phyloP scores from a whole-genome alignment of 805 yeast genomes.

The Lipomyces lipofer region DNA sequence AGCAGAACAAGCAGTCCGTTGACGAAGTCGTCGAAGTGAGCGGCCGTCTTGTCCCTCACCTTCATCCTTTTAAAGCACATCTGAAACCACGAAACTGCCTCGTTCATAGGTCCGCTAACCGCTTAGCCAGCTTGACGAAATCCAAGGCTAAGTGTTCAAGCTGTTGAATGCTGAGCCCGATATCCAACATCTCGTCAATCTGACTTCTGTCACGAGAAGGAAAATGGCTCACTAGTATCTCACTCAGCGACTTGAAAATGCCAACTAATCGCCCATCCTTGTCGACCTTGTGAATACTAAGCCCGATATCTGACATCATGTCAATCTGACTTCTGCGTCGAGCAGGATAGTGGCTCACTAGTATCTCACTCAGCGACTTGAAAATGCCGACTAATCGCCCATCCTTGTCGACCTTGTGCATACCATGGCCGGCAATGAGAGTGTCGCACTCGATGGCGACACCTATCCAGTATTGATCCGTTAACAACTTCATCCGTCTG shows the following conservation, averaged over 20 bases:
- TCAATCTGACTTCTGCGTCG: slow-evolving; percentile 68
- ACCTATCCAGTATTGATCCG: slow-evolving; percentile 82
- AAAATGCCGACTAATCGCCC: slow-evolving; percentile 65
- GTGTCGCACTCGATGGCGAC: slow-evolving; percentile 65
- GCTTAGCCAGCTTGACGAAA: slow-evolving; percentile 65
- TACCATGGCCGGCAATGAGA: slow-evolving; percentile 1
- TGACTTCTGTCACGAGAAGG: slow-evolving; percentile 72
- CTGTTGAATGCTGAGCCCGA: slow-evolving; percentile 75
- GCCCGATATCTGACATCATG: slow-evolving; percentile 73
- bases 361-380: slow-evolving; percentile 73
- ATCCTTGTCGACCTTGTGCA: slow-evolving; percentile 28
- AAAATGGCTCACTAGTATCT: slow-evolving; percentile 68
- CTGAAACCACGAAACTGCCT: slow-evolving; percentile 68
- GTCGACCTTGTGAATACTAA: slow-evolving; percentile 53
- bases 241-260: slow-evolving; percentile 74
- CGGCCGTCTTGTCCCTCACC: slow-evolving; percentile 5
- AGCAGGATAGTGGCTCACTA: slow-evolving; percentile 71
- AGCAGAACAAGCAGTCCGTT: slow-evolving; percentile 27
- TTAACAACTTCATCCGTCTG: slow-evolving; percentile 66
- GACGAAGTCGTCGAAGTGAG: slow-evolving; percentile 17
- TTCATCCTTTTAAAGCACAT: slow-evolving; percentile 36
- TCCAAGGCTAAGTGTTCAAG: slow-evolving; percentile 61
- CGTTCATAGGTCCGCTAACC: slow-evolving; percentile 68
- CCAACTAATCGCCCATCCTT: slow-evolving; percentile 53
- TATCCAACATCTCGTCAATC: slow-evolving; percentile 72